Percentiles rank a stretch among this genome's conserved stretches.
These are phyloP conservation scores for Endothia cerciana DNA, from an alignment of 2,329 filamentous ascomycete genomes.

Conservation along the genomic window DNA sequence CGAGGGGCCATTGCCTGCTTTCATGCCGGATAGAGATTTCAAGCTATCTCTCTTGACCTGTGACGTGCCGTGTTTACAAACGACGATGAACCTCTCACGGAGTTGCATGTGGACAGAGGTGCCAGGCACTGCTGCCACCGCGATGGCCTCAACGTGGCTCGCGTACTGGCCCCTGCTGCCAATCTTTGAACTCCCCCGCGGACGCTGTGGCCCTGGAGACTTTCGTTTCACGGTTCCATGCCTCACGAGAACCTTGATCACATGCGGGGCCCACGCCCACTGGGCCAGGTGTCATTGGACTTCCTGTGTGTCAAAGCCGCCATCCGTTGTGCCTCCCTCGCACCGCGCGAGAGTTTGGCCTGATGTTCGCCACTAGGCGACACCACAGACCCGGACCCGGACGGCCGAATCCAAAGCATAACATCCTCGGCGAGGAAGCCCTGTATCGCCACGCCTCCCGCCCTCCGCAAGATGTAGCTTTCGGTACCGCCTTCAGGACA, in stretches of 20 bases:
- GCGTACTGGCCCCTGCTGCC: too few relatives aligned
- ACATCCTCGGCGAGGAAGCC: too few relatives aligned
- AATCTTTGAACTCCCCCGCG: too few relatives aligned
- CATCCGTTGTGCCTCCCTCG: constrained; percentile 13
- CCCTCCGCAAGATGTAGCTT: too few relatives aligned
- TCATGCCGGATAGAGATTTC: neutral
- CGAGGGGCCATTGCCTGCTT: neutral
- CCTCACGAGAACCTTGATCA: neutral
- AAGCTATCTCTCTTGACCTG: neutral
- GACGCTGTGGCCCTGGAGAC: neutral
- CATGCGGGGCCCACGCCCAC: too few relatives aligned
- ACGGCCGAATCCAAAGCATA: neutral
- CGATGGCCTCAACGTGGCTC: neutral
- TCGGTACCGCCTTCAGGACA: too few relatives aligned
- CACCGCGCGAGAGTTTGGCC: constrained; percentile 22
- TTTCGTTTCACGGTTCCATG: constrained; percentile 7
- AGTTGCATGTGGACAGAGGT: neutral
- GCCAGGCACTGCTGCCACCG: neutral
- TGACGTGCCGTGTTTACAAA: neutral
- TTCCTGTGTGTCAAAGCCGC: neutral
- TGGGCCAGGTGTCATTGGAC: neutral
- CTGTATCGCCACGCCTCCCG: neutral
- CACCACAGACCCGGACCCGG: neutral
- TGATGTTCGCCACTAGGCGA: constrained; percentile 24
- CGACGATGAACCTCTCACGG: neutral